A percentile compares a stretch with the other conserved stretches of the same genome.
Conservation (phyloP, 176 grass and related monocot genomes). For the Cocos nucifera region DNA sequence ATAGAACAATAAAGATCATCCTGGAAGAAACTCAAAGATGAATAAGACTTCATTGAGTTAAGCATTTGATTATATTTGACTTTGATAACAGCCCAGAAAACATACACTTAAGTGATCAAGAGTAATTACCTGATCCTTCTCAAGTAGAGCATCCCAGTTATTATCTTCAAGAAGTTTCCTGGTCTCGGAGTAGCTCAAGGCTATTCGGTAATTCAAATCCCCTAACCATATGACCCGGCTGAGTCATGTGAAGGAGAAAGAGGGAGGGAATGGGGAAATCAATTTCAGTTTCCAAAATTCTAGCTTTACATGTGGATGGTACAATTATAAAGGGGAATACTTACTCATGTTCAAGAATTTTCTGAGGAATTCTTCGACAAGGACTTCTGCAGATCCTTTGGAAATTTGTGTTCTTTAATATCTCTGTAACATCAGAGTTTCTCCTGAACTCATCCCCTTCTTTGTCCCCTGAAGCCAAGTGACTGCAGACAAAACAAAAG, state of each 20-base stretch:
- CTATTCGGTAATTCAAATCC: conserved; percentile 82
- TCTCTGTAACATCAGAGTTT: conserved; percentile 78
- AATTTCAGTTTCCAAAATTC: neutral
- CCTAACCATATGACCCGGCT: conserved; percentile 77
- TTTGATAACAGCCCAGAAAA: too few species aligned
- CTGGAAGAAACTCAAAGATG: too few species aligned
- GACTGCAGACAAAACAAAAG: conserved; percentile 89
- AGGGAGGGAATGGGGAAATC: too few species aligned
- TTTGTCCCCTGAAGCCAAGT: conserved; percentile 93
- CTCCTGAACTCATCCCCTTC: conserved; percentile 78
- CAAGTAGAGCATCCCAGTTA: conserved; percentile 68
- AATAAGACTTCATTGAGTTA: too few species aligned
- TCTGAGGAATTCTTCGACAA: conserved; percentile 39
- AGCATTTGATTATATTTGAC: too few species aligned
- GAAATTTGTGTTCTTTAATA: conserved; percentile 80
- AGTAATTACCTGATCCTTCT: conserved; percentile 65
- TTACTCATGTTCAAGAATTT: conserved; percentile 91
- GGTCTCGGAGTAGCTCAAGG: conserved; percentile 53
- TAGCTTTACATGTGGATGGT: neutral
- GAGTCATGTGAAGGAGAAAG: neutral
- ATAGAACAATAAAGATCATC: too few species aligned
- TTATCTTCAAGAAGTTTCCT: conserved; percentile 57
- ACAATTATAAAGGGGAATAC: neutral
- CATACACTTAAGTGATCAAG: neutral
- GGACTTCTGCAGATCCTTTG: conserved; percentile 42